Percentiles rank a stretch among this genome's conserved stretches.
Conservation (phyloP, 441 rosid genomes). For the Adansonia gregorii region DNA sequence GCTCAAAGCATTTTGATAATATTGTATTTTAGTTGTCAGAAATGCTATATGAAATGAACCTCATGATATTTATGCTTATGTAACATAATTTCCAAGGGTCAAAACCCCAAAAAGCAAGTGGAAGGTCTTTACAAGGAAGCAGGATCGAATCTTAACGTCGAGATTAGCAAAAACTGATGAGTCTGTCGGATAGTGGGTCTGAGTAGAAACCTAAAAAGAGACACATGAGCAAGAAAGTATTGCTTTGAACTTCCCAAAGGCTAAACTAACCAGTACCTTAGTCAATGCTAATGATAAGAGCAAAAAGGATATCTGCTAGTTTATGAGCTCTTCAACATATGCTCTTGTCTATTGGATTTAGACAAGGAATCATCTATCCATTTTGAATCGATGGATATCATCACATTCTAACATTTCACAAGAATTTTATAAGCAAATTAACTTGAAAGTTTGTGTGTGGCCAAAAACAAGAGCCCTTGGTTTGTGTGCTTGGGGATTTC, state of each 20-base stretch:
- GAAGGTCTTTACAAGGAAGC: not conserved
- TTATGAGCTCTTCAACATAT: constrained; percentile 21
- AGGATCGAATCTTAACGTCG: too few relatives aligned
- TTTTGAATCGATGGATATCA: not conserved
- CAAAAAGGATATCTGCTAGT: constrained; percentile 27
- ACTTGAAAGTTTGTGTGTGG: not conserved
- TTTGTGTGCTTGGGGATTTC: constrained; percentile 10
- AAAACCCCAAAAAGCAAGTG: constrained; percentile 17
- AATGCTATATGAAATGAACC: not conserved
- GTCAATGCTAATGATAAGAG: constrained; percentile 32
- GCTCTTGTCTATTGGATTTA: constrained; percentile 20
- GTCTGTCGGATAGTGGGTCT: not conserved
- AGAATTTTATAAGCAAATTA: not conserved
- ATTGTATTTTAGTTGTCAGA: not conserved
- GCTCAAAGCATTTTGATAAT: not conserved
- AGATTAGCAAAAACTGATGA: too few relatives aligned
- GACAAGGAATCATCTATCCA: not conserved
- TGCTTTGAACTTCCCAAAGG: constrained; percentile 19
- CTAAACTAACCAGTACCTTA: constrained; percentile 8
- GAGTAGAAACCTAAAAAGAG: constrained; percentile 29
- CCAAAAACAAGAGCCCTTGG: not conserved
- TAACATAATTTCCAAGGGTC: not conserved
- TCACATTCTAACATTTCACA: not conserved
- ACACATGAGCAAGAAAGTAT: constrained; percentile 20
- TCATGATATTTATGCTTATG: not conserved